A percentile compares a stretch with the other conserved stretches of the same genome.
Evolutionary conservation across 306 rosid genomes (phyloP).

Genomic region (Crotalaria pallida): DNA sequence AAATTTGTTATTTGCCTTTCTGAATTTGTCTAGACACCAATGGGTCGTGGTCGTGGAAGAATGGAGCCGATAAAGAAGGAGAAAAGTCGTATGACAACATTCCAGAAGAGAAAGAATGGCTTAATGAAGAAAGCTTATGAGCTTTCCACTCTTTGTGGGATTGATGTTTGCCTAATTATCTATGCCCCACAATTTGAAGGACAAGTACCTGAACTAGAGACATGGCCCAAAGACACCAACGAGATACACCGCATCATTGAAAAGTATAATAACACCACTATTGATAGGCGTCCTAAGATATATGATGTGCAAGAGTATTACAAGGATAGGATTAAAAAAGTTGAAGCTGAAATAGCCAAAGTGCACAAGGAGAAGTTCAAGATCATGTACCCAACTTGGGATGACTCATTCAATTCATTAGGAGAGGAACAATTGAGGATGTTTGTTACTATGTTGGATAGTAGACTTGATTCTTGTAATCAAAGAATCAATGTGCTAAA

Average conservation of each 20-base stretch:
- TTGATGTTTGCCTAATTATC: constrained; percentile 22
- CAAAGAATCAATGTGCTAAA: constrained; percentile 7
- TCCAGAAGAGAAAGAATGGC: constrained; percentile 10
- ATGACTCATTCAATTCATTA: constrained; percentile 7
- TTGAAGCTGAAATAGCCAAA: constrained; percentile 21
- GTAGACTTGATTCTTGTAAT: constrained; percentile 24
- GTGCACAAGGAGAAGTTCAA: constrained; percentile 6
- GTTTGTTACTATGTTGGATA: constrained; percentile 3
- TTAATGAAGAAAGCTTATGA: constrained; percentile 26
- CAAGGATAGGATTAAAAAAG: constrained; percentile 4
- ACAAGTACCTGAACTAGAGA: background rate
- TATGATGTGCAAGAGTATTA: constrained; percentile 25
- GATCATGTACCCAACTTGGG: constrained; percentile 18
- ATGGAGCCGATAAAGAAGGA: constrained; percentile 22
- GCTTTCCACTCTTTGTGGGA: constrained; percentile 17
- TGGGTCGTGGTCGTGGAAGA: constrained; percentile 33
- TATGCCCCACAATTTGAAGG: constrained; percentile 12
- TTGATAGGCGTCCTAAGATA: background rate
- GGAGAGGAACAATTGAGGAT: background rate
- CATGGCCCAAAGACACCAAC: constrained; percentile 8
- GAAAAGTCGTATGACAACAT: constrained; percentile 22
- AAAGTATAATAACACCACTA: background rate
- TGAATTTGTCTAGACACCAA: background rate
- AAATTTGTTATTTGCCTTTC: too few relatives aligned
- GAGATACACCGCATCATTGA: constrained; percentile 8